phyloP scores from a whole-genome alignment of 2,329 filamentous ascomycete genomes.

The Claviceps citrina region DNA sequence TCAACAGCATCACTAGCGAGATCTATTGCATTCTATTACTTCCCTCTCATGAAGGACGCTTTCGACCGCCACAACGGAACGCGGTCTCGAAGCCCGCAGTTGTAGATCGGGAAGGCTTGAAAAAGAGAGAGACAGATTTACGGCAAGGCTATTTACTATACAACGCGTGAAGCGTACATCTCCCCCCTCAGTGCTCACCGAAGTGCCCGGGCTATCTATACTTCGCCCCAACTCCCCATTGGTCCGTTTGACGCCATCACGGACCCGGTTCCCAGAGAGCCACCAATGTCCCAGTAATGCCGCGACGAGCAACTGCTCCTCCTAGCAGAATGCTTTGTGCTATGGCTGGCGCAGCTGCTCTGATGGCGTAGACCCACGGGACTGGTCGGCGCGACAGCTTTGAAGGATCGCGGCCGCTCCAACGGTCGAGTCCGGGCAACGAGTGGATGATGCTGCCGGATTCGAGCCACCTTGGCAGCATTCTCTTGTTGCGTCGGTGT shows the following conservation, averaged over 20 bases:
- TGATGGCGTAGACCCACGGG: slow-evolving; percentile 32
- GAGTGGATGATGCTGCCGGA: slow-evolving; percentile 78
- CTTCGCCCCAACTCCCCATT: slow-evolving; percentile 68
- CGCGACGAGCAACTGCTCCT: slow-evolving; percentile 56
- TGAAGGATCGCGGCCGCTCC: slow-evolving; percentile 43
- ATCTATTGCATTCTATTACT: too few relatives aligned
- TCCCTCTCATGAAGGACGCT: too few relatives aligned
- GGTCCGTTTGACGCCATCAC: slow-evolving; percentile 50
- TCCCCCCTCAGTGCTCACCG: not conserved
- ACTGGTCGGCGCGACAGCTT: slow-evolving; percentile 34
- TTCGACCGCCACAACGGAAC: too few relatives aligned
- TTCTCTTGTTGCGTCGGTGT: slow-evolving; percentile 44
- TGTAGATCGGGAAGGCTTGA: not conserved
- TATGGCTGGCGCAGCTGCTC: slow-evolving; percentile 75
- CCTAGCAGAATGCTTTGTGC: slow-evolving; percentile 56
- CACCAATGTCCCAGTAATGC: slow-evolving; percentile 87
- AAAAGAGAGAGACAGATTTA: not conserved
- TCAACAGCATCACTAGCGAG: too few relatives aligned
- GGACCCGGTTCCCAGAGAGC: slow-evolving; percentile 61
- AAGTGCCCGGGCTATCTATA: slow-evolving; percentile 22
- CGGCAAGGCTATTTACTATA: not conserved
- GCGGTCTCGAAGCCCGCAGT: too few relatives aligned
- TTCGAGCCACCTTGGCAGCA: slow-evolving; percentile 64
- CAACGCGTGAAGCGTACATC: not conserved
- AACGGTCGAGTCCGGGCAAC: slow-evolving; percentile 41